Conservation (phyloP, 306 rosid genomes). For the Cyclanthera cordifolia region DNA sequence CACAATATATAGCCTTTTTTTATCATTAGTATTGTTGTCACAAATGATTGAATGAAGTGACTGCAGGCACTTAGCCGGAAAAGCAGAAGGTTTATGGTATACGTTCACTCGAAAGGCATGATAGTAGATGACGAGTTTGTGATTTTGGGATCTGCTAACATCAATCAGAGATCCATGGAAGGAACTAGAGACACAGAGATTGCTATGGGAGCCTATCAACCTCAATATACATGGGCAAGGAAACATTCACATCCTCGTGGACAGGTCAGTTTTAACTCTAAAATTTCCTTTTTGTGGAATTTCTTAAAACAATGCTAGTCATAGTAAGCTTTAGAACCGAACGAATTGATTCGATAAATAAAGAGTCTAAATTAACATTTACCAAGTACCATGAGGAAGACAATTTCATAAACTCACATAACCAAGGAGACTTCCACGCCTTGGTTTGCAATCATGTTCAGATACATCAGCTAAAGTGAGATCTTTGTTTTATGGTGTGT, state of each 20-base stretch:
- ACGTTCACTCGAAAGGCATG: constrained; percentile 98
- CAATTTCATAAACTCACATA: neutral
- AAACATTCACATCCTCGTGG: constrained; percentile 50
- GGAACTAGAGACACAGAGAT: constrained; percentile 99
- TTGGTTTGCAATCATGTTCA: neutral
- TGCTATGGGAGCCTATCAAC: constrained; percentile 97
- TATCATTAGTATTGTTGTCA: neutral
- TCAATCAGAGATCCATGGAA: constrained; percentile 96
- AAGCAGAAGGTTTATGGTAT: constrained; percentile 80
- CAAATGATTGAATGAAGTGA: constrained; percentile 16
- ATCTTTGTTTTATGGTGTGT: neutral
- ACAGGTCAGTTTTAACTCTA: constrained; percentile 36
- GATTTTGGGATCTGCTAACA: constrained; percentile 90
- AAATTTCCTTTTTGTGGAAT: neutral
- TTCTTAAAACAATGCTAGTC: neutral
- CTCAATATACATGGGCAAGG: constrained; percentile 70
- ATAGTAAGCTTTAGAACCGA: neutral
- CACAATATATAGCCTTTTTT: too few species aligned
- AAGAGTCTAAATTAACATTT: neutral
- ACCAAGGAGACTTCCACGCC: neutral
- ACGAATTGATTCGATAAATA: neutral
- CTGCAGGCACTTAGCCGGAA: constrained; percentile 63
- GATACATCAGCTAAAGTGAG: neutral
- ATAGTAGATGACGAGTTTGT: constrained; percentile 89
- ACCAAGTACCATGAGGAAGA: neutral